Evolutionary conservation across 2,329 filamentous ascomycete genomes (phyloP), one percentile per base, ranked within the genome.

Genomic region (Arachnopeziza araneosa): DNA sequence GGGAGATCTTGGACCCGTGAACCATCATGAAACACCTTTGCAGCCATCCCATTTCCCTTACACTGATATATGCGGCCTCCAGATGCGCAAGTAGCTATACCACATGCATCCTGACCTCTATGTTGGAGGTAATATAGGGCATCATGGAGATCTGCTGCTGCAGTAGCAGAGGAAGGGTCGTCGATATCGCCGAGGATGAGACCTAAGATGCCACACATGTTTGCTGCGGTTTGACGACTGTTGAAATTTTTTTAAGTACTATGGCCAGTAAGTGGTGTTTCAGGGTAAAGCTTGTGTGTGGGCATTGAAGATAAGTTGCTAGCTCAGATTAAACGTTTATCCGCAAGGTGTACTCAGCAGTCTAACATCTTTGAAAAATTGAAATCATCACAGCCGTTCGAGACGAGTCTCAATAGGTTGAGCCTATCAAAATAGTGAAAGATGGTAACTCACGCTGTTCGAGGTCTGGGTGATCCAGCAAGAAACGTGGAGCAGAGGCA

Each of bases 31-130:
- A 96, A 96, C 67, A 96, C 91, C 72, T 87, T 90, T 60, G 87
- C 84, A 50, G 89, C 92, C 82, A 96, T 88, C 58, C 92, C 93
- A 71, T 92, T 91, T 66, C 91, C 91, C 77, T 97, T 97, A 79
- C 89, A 89, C 73, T 96, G 91, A 73, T 88, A 93, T 67, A 96
- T 88, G 51, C 91, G 83, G 63, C 93, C 92, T 44, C 90, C 90
- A 17, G 78, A 82, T 67, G 82, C 87, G 80, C 80, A 91, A 68
- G 79, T 89, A 55, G 91, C 85, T 67, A 96, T 93, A 64, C 92
- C 92, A 58, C 87, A 90, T 55, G 92, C 92, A 86, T 96, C 92
- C 74, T 96, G 91, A 57, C 91, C 90, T 70, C 90, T 83, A 71
- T 79, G 82, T 72, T 88, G 87, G 10, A 90, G 83, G 68, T 85